These are phyloP conservation scores for Taiozyma sp. DNA, from an alignment of 1,139 yeast species.

Conservation along the genomic window DNA sequence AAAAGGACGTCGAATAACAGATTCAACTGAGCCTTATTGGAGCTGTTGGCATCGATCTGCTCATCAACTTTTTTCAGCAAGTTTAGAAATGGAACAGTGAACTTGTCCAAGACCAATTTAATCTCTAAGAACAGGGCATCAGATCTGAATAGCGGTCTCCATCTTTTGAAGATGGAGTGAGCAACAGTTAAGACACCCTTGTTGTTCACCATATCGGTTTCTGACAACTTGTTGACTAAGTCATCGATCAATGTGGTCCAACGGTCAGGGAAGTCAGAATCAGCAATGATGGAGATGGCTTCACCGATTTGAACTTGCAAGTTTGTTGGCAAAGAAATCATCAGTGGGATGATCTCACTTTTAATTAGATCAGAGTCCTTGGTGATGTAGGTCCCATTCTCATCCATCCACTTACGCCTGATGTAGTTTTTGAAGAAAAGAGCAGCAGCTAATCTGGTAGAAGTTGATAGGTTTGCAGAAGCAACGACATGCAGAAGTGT, in stretches of 20 bases:
- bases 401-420: conserved; percentile 84
- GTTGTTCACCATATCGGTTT: conserved; percentile 65
- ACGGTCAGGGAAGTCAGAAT: conserved; percentile 87
- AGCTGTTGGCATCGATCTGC: conserved; percentile 46
- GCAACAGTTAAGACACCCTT: conserved; percentile 89
- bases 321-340: conserved; percentile 74
- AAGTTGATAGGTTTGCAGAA: conserved; percentile 43
- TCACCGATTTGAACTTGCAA: conserved; percentile 92
- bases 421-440: conserved; percentile 86
- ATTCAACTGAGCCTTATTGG: conserved; percentile 42
- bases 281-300: conserved; percentile 88
- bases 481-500: conserved; percentile 77
- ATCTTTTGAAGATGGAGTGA: conserved; percentile 91
- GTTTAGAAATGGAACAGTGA: conserved; percentile 74
- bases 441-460: conserved; percentile 83
- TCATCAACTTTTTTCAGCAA: conserved; percentile 65
- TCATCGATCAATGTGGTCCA: conserved; percentile 84
- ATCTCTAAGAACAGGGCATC: conserved; percentile 89
- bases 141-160: conserved; percentile 93
- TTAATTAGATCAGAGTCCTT: conserved; percentile 73
- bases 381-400: conserved; percentile 74
- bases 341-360: conserved; percentile 68
- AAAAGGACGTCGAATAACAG: conserved; percentile 69
- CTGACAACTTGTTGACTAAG: conserved; percentile 56
- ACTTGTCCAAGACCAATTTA: conserved; percentile 78